phyloP scores from a whole-genome alignment of 2,329 filamentous ascomycete genomes.

The Diaporthe sp. region DNA sequence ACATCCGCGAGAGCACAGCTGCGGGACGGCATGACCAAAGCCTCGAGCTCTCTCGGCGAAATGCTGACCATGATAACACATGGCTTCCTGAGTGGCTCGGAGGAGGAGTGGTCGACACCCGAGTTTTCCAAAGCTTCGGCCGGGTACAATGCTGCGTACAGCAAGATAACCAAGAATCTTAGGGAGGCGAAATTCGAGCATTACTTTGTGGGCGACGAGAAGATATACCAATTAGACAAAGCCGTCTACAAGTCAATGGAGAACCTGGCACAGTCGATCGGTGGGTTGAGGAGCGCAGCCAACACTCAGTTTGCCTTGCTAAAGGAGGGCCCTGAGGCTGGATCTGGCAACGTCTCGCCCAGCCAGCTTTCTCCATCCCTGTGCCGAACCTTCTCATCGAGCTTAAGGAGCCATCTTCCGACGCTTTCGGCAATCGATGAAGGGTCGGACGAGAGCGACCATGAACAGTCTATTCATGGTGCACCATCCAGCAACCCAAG shows the following conservation, averaged over 20 bases:
- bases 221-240: conserved; percentile 83
- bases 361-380: conserved; percentile 50
- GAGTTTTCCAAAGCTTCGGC: conserved; percentile 74
- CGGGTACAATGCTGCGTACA: conserved; percentile 77
- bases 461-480: conserved; percentile 53
- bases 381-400: conserved; percentile 47
- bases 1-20: conserved; percentile 82
- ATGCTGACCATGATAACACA: conserved; percentile 86
- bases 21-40: conserved; percentile 79
- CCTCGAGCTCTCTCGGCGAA: conserved; percentile 82
- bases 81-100: conserved; percentile 86
- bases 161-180: conserved; percentile 80
- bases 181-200: conserved; percentile 92
- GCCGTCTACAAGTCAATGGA: conserved; percentile 88
- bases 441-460: conserved; percentile 69
- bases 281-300: conserved; percentile 90
- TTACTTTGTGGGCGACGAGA: conserved; percentile 84
- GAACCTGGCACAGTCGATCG: conserved; percentile 87
- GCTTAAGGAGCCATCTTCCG: conserved; percentile 57
- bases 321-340: conserved; percentile 67
- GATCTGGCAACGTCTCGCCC: conserved; percentile 51
- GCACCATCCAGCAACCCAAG: conserved; percentile 48
- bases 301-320: conserved; percentile 90
- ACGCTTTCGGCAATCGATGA: conserved; percentile 75
- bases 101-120: conserved; percentile 79